These are phyloP conservation scores for Gossypium arboreum DNA, from an alignment of 345 rosid genomes.

Conservation along the genomic window DNA sequence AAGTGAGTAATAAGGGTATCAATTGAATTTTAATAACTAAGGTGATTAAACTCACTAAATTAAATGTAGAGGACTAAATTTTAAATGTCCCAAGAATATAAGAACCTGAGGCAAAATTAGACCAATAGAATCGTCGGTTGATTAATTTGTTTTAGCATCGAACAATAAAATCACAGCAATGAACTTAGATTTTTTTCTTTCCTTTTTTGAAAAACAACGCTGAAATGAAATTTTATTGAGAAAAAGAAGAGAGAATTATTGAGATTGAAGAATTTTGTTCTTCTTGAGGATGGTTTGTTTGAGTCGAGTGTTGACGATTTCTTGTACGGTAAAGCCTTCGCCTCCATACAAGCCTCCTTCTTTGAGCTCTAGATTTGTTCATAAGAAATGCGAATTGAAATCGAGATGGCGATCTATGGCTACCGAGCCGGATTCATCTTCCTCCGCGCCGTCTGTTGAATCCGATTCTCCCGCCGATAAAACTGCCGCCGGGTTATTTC, in stretches of 20 bases:
- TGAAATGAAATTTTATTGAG: background rate
- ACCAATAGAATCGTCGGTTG: background rate
- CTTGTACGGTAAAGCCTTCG: slow-evolving; percentile 42
- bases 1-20: too few relatives aligned
- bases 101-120: background rate
- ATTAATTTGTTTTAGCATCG: background rate
- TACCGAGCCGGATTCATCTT: slow-evolving; percentile 47
- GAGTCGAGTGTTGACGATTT: slow-evolving; percentile 51
- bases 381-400: slow-evolving; percentile 21
- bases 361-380: slow-evolving; percentile 19
- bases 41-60: too few relatives aligned
- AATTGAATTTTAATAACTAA: too few relatives aligned
- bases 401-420: slow-evolving; percentile 55
- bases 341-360: slow-evolving; percentile 8
- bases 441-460: slow-evolving; percentile 45
- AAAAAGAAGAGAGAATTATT: background rate
- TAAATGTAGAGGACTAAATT: too few relatives aligned
- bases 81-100: too few relatives aligned
- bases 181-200: too few relatives aligned
- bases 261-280: background rate
- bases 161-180: background rate
- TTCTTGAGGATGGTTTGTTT: slow-evolving; percentile 39
- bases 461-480: slow-evolving; percentile 54
- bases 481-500: slow-evolving; percentile 44
- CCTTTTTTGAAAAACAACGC: background rate